phyloP scores from a whole-genome alignment of 306 rosid genomes.

The Canavalia ensiformis region DNA sequence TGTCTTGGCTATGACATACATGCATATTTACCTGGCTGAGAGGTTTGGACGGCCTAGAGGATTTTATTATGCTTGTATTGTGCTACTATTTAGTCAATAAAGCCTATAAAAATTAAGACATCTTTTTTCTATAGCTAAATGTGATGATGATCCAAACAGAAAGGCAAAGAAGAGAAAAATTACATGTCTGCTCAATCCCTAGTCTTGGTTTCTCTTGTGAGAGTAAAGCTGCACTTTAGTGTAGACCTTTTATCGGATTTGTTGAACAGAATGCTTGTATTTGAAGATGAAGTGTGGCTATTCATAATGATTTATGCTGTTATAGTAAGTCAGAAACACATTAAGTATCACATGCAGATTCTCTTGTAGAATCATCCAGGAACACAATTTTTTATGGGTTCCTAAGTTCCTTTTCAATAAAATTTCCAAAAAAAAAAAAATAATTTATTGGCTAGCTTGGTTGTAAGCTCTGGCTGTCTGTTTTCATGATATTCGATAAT shows the following conservation, averaged over 20 bases:
- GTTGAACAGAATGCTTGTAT: constrained; percentile 4
- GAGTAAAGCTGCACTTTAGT: constrained; percentile 26
- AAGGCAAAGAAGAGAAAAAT: neutral
- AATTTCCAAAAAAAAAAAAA: neutral
- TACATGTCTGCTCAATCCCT: constrained; percentile 18
- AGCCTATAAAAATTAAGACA: constrained; percentile 13
- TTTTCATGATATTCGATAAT: constrained; percentile 10
- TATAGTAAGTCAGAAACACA: neutral
- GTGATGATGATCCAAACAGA: constrained; percentile 25
- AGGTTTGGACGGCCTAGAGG: constrained; percentile 8
- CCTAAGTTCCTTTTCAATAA: neutral
- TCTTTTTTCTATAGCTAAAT: constrained; percentile 18
- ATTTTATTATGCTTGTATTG: neutral
- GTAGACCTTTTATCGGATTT: constrained; percentile 9
- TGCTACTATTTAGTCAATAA: constrained; percentile 15
- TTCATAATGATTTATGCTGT: neutral
- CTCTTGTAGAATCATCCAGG: constrained; percentile 25
- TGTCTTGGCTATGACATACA: constrained; percentile 2
- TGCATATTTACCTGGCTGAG: constrained; percentile 1
- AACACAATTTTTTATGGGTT: neutral
- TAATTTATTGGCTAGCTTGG: neutral
- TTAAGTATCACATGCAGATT: constrained; percentile 29
- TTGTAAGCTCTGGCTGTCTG: constrained; percentile 1
- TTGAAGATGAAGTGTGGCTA: neutral
- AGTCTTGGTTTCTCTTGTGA: neutral